Conservation (phyloP, 768 basidiomycete genomes). For the Rhodotorula toruloides region DNA sequence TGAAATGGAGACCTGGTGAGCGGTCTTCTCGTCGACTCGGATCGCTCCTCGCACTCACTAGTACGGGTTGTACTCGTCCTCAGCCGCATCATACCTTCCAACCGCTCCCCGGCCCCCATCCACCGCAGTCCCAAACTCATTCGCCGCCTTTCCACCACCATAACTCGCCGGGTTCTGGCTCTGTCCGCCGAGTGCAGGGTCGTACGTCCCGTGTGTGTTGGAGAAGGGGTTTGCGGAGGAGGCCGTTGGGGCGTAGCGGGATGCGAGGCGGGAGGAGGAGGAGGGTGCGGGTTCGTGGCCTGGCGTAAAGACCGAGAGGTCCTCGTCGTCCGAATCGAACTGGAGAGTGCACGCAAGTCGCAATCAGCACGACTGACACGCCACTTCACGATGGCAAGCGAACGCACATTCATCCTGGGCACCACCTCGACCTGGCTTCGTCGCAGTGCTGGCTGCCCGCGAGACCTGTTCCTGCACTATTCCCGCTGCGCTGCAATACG, state of each 20-base stretch:
- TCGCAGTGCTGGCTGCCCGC: too few relatives aligned
- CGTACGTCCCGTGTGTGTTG: slow-evolving; percentile 28
- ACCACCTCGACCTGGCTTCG: too few relatives aligned
- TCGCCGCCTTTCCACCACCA: slow-evolving; percentile 32
- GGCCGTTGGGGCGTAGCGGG: background rate
- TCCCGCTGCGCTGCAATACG: too few relatives aligned
- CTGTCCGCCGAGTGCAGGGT: slow-evolving; percentile 29
- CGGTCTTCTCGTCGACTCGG: too few relatives aligned
- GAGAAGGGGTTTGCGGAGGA: slow-evolving; percentile 22
- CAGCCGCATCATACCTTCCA: background rate
- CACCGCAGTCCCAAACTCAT: slow-evolving; percentile 20
- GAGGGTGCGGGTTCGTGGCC: background rate
- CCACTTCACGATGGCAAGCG: too few relatives aligned
- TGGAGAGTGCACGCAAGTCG: too few relatives aligned
- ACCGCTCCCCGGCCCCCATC: slow-evolving; percentile 17
- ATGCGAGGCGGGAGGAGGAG: background rate
- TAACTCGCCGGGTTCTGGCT: slow-evolving; percentile 37
- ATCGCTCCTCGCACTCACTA: too few relatives aligned
- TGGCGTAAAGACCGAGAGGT: slow-evolving; percentile 30
- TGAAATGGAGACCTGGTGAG: too few relatives aligned
- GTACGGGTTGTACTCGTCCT: slow-evolving; percentile 33
- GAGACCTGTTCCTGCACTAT: too few relatives aligned
- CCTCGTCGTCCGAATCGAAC: slow-evolving; percentile 38
- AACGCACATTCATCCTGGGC: too few relatives aligned
- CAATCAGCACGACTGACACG: too few relatives aligned